Evolutionary conservation across 371 early-diverging fungal species (phyloP).

Genomic region (Nematocida sp.): DNA sequence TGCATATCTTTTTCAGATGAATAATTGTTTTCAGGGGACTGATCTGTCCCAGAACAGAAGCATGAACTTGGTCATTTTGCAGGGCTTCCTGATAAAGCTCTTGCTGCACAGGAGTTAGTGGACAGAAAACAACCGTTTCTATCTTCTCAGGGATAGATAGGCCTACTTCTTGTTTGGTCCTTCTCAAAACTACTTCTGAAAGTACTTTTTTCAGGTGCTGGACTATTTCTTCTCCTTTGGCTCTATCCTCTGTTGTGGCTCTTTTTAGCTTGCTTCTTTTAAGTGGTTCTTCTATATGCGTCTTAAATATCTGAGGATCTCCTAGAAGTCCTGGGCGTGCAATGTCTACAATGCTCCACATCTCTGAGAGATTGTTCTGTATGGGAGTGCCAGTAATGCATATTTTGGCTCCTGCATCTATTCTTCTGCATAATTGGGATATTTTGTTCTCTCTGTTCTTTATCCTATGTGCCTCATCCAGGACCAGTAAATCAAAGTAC

Average conservation of each 20-base stretch:
- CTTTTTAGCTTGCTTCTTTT: slow-evolving; percentile 33
- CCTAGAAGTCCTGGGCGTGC: slow-evolving; percentile 84
- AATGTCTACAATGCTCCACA: slow-evolving; percentile 92
- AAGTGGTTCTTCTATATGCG: slow-evolving; percentile 61
- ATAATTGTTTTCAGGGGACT: slow-evolving; percentile 83
- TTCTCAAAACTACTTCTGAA: slow-evolving; percentile 77
- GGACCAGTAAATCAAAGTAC: slow-evolving; percentile 77
- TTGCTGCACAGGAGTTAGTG: slow-evolving; percentile 73
- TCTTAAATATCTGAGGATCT: slow-evolving; percentile 76
- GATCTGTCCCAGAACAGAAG: slow-evolving; percentile 72
- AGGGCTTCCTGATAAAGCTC: slow-evolving; percentile 72
- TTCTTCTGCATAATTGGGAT: slow-evolving; percentile 71
- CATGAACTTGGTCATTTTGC: slow-evolving; percentile 68
- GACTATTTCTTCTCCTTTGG: slow-evolving; percentile 80
- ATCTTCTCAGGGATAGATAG: slow-evolving; percentile 76
- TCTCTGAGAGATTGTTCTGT: slow-evolving; percentile 86
- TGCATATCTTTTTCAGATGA: slow-evolving; percentile 82
- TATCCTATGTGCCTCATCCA: slow-evolving; percentile 95
- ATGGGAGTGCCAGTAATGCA: slow-evolving; percentile 92
- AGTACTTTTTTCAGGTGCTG: slow-evolving; percentile 77
- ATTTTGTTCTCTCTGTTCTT: slow-evolving; percentile 83
- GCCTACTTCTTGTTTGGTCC: slow-evolving; percentile 84
- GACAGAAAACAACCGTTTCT: slow-evolving; percentile 83
- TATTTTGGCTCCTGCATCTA: slow-evolving; percentile 67
- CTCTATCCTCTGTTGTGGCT: slow-evolving; percentile 66